A percentile compares a stretch with the other conserved stretches of the same genome.
Conservation (phyloP, 2,329 filamentous ascomycete species). For the Aspergillus fumigatus region DNA sequence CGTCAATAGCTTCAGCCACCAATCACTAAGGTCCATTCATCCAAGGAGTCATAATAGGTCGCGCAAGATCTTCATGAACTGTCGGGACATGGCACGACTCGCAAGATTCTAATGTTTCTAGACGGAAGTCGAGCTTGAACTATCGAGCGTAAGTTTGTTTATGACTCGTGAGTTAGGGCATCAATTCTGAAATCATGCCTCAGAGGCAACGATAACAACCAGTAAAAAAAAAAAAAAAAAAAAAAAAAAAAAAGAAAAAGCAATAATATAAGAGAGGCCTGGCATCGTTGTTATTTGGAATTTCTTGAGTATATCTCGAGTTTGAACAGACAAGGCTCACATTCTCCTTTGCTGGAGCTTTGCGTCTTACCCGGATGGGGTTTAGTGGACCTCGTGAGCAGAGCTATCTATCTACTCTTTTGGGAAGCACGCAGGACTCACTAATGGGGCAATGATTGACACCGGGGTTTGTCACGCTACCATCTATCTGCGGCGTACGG, state of each 20-base stretch:
- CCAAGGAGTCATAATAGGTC: not conserved
- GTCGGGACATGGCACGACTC: not conserved
- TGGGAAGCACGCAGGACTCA: slow-evolving; percentile 15
- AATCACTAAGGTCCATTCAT: slow-evolving; percentile 5
- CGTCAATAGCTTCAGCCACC: slow-evolving; percentile 21
- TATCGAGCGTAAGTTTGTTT: too few species aligned
- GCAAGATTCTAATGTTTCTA: too few species aligned
- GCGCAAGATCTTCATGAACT: not conserved
- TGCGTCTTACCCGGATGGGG: not conserved
- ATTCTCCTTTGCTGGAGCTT: not conserved
- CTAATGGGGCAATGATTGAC: slow-evolving; percentile 13
- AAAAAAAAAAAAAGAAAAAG: too few species aligned
- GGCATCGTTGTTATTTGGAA: too few species aligned
- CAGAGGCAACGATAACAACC: too few species aligned
- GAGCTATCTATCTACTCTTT: slow-evolving; percentile 7
- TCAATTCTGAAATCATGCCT: too few species aligned
- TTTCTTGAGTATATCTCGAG: not conserved
- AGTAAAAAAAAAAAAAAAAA: too few species aligned
- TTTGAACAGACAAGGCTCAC: not conserved
- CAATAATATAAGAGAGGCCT: too few species aligned
- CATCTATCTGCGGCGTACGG: not conserved
- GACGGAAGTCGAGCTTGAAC: too few species aligned
- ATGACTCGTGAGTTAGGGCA: too few species aligned
- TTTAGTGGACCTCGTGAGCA: slow-evolving; percentile 1
- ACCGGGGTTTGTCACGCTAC: slow-evolving; percentile 12